Conservation (phyloP, 495 filamentous ascomycete species). For the Lepraria neglecta region DNA sequence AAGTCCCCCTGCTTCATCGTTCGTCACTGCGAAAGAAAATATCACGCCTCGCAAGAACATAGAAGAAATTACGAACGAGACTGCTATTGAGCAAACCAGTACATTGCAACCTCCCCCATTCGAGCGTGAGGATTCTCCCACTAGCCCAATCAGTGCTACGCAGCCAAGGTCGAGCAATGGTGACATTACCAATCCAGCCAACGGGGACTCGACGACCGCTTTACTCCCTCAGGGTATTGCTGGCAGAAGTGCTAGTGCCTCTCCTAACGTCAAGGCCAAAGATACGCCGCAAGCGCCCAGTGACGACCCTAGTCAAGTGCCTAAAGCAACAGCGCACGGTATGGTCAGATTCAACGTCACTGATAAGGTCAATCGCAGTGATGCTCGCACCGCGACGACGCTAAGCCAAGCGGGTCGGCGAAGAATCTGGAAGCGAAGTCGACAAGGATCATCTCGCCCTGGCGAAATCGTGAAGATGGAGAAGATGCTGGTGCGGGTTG, state of each 20-base stretch:
- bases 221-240: conserved; percentile 2
- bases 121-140: conserved; percentile 8
- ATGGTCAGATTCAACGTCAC: conserved; percentile 43
- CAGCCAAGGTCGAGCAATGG: conserved; percentile 7
- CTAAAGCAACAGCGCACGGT: conserved; percentile 18
- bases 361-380: conserved; percentile 39
- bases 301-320: background rate
- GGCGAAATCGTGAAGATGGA: conserved; percentile 69
- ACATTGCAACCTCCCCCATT: background rate
- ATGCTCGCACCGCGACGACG: conserved; percentile 32
- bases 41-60: background rate
- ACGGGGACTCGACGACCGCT: conserved; percentile 14
- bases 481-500: conserved; percentile 65
- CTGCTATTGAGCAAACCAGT: background rate
- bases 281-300: background rate
- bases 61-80: background rate
- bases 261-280: background rate
- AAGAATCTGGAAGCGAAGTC: conserved; percentile 37
- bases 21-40: conserved; percentile 18
- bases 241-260: background rate
- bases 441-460: conserved; percentile 41
- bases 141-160: background rate
- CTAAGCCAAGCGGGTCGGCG: conserved; percentile 36
- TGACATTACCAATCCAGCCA: background rate
- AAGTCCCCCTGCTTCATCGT: conserved; percentile 13